Conservation (phyloP, 2,329 filamentous ascomycete genomes). For the Trichoderma aggressivum region DNA sequence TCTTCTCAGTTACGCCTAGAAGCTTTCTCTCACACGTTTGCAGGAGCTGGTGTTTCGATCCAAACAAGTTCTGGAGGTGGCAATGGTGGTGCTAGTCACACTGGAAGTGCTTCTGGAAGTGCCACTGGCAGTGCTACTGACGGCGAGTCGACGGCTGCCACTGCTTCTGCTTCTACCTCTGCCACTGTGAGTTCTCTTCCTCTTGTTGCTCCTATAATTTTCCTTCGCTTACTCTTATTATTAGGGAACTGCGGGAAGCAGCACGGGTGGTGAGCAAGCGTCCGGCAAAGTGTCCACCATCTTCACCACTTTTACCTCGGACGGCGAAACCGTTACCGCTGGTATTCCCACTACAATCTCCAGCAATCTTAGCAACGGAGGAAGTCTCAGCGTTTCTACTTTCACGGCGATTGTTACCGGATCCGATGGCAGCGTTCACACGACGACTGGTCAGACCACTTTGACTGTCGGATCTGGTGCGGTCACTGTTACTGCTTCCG, state of each 20-base stretch:
- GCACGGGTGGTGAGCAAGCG: neutral
- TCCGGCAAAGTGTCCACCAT: conserved; percentile 34
- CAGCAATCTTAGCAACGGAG: conserved; percentile 24
- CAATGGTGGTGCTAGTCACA: neutral
- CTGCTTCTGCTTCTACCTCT: neutral
- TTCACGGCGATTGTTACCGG: conserved; percentile 26
- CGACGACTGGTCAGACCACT: conserved; percentile 27
- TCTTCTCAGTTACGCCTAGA: neutral
- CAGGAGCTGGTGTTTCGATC: conserved; percentile 35
- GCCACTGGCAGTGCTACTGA: conserved; percentile 1
- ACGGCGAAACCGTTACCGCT: conserved; percentile 32
- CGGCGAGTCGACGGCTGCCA: neutral
- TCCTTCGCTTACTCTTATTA: neutral
- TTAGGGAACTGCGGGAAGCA: conserved; percentile 5
- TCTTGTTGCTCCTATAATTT: neutral
- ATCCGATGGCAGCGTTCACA: conserved; percentile 25
- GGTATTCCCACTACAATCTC: conserved; percentile 38
- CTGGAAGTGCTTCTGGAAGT: conserved; percentile 1
- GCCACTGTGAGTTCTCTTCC: neutral
- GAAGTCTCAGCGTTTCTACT: conserved; percentile 22
- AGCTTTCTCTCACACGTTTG: conserved; percentile 21
- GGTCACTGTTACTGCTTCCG: conserved; percentile 19
- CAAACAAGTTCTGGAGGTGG: conserved; percentile 20
- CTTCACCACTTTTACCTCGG: conserved; percentile 37
- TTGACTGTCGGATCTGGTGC: conserved; percentile 25